Evolutionary conservation across 768 basidiomycete genomes (phyloP), one percentile per base, ranked within the genome.

Genomic region (Mycena pura): DNA sequence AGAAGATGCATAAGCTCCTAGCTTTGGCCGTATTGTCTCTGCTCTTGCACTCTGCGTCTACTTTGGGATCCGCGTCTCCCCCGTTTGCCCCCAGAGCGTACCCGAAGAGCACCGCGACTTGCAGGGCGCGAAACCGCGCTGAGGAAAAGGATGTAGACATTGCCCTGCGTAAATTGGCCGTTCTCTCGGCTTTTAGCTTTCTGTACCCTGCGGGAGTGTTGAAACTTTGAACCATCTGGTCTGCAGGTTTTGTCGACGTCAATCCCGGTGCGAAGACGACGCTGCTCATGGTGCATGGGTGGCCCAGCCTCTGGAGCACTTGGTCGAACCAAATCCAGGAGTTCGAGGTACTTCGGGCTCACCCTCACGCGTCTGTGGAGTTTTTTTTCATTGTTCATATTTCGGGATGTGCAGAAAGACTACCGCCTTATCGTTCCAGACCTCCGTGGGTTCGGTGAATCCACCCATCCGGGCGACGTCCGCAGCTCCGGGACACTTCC

Each of bases 301-400:
- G 91, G 91, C 91, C 91, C 0, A 82, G 86, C 63, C 71, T 91
- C 4, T 92, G 91, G 91, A 87, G 85, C 53, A 83, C 82, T 19
- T 92, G 90, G 91, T 80, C 86, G 32, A 82, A 81, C 29, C 91
- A 92, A 69, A 90, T 92, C 17, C 74, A 84, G 49, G 82, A 84
- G 60, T 87, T 92, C 70, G 72, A 86, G 76, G 90, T 83, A 63
- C 29, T 69, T 62, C 17, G n/a, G n/a, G 3, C 8, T 2, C 19
- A 9, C 38, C 17, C 10, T 15, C 14, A 5, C 22, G 19, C 13
- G 19, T 17, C 14, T 21, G 13, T 19, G 29, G 29, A 34, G n/a
- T 45, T 45, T 44, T 25, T 32, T 36, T 43, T 31, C n/a, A n/a
- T n/a, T n/a, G n/a, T n/a, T n/a, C n/a, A n/a, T n/a, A n/a, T n/a